Conservation (phyloP, 257 asterid genomes). For the Hygrophila difformis region DNA sequence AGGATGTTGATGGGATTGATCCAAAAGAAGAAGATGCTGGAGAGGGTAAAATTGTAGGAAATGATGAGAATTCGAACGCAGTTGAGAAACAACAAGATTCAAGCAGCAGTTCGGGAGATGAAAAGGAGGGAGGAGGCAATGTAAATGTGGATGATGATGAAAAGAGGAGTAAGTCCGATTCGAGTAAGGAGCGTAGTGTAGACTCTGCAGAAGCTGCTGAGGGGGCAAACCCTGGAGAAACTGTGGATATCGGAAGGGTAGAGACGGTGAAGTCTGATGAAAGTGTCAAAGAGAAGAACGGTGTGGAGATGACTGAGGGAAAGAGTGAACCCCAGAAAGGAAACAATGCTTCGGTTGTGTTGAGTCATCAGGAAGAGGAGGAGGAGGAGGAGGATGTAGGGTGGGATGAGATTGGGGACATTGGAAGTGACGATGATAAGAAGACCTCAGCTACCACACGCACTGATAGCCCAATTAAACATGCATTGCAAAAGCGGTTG, state of each 20-base stretch:
- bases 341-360: slow-evolving; percentile 17
- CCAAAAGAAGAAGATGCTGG: slow-evolving; percentile 17
- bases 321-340: slow-evolving; percentile 23
- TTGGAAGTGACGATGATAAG: slow-evolving; percentile 61
- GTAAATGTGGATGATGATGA: slow-evolving; percentile 20
- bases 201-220: slow-evolving; percentile 24
- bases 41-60: slow-evolving; percentile 10
- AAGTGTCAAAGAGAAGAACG: slow-evolving; percentile 2
- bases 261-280: slow-evolving; percentile 16
- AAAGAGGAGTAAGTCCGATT: slow-evolving; percentile 12
- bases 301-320: slow-evolving; percentile 10
- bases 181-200: slow-evolving; percentile 14
- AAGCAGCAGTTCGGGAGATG: slow-evolving; percentile 10
- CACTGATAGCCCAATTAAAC: slow-evolving; percentile 29
- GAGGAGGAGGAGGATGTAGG: slow-evolving; percentile 44
- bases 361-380: slow-evolving; percentile 23
- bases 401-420: slow-evolving; percentile 88
- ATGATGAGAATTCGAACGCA: slow-evolving; percentile 15
- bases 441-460: slow-evolving; percentile 8
- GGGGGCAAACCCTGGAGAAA: slow-evolving; percentile 21
- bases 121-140: slow-evolving; percentile 15
- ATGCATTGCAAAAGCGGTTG: slow-evolving; percentile 37
- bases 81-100: slow-evolving; percentile 14
- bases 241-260: slow-evolving; percentile 12
- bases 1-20: slow-evolving; percentile 7